Percentiles rank a stretch among this genome's conserved stretches.
Evolutionary conservation across 1,284 basidiomycete species (phyloP).

Genomic region (Fomitopsis palustris): DNA sequence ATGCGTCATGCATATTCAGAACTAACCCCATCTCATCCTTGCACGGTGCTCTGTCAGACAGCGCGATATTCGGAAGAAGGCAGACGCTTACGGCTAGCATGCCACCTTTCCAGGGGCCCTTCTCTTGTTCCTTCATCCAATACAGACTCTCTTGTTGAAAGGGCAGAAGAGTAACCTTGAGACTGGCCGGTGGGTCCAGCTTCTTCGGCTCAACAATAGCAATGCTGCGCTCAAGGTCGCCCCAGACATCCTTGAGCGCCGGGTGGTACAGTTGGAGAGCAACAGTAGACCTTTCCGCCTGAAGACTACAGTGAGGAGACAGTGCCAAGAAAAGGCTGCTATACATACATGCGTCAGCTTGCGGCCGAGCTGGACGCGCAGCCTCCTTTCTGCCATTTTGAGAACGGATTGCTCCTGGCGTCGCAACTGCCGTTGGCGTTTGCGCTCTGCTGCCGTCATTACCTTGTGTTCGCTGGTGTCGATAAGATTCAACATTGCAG

Average conservation of each 20-base stretch:
- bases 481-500: background rate
- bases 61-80: background rate
- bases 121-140: slow-evolving; percentile 97
- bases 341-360: slow-evolving; percentile 60
- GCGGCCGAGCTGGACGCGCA: slow-evolving; percentile 59
- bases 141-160: slow-evolving; percentile 91
- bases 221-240: slow-evolving; percentile 70
- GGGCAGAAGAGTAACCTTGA: slow-evolving; percentile 73
- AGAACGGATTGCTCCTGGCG: slow-evolving; percentile 9
- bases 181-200: slow-evolving; percentile 75
- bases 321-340: slow-evolving; percentile 11
- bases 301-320: slow-evolving; percentile 1
- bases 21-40: slow-evolving; percentile 89
- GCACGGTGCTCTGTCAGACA: background rate
- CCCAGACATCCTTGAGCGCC: slow-evolving; percentile 87
- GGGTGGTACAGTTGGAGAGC: slow-evolving; percentile 64
- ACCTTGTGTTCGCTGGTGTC: slow-evolving; percentile 23
- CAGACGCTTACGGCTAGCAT: slow-evolving; percentile 77
- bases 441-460: slow-evolving; percentile 36
- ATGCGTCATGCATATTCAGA: background rate
- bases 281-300: slow-evolving; percentile 78
- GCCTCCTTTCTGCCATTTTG: slow-evolving; percentile 45
- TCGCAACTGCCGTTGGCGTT: slow-evolving; percentile 25
- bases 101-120: slow-evolving; percentile 85
- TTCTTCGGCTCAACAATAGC: slow-evolving; percentile 64